These are phyloP conservation scores for Wickerhamiella qilinensis DNA, from an alignment of 805 yeast genomes.

Conservation along the genomic window DNA sequence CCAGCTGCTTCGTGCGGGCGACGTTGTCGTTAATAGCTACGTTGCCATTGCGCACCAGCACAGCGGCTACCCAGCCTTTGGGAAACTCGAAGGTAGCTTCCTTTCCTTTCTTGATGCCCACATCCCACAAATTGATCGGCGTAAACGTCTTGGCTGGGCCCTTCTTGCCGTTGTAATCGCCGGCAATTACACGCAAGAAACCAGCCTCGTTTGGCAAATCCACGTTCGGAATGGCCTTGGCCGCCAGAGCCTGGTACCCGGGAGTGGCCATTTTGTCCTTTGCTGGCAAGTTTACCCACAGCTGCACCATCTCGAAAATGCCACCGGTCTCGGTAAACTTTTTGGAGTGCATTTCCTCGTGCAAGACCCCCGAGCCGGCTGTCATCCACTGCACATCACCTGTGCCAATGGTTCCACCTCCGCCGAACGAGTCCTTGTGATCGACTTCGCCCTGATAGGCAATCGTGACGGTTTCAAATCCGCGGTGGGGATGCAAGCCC, in stretches of 20 bases:
- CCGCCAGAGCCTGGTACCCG: slow-evolving; percentile 57
- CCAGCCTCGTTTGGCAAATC: slow-evolving; percentile 43
- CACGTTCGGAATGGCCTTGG: slow-evolving; percentile 53
- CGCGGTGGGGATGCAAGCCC: slow-evolving; percentile 52
- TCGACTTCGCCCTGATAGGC: slow-evolving; percentile 48
- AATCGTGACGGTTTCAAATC: slow-evolving; percentile 61
- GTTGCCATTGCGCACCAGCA: slow-evolving; percentile 51
- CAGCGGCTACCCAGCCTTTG: slow-evolving; percentile 45
- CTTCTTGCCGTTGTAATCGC: slow-evolving; percentile 59
- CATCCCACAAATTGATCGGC: slow-evolving; percentile 61
- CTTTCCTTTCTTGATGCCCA: slow-evolving; percentile 48
- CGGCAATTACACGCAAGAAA: slow-evolving; percentile 56
- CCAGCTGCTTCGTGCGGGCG: slow-evolving; percentile 11
- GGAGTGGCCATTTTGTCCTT: slow-evolving; percentile 48
- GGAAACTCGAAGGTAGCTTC: slow-evolving; percentile 44
- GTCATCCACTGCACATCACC: slow-evolving; percentile 90
- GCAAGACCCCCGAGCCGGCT: slow-evolving; percentile 76
- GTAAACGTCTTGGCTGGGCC: slow-evolving; percentile 64
- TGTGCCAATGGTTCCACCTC: slow-evolving; percentile 51
- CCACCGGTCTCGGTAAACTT: slow-evolving; percentile 18
- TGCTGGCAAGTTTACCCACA: slow-evolving; percentile 74
- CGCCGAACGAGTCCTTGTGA: slow-evolving; percentile 76
- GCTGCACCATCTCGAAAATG: slow-evolving; percentile 53
- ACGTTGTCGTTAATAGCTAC: slow-evolving; percentile 31
- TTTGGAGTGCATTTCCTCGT: slow-evolving; percentile 46